phyloP scores from a whole-genome alignment of 1,284 basidiomycete genomes.

The Golubevia sp. region DNA sequence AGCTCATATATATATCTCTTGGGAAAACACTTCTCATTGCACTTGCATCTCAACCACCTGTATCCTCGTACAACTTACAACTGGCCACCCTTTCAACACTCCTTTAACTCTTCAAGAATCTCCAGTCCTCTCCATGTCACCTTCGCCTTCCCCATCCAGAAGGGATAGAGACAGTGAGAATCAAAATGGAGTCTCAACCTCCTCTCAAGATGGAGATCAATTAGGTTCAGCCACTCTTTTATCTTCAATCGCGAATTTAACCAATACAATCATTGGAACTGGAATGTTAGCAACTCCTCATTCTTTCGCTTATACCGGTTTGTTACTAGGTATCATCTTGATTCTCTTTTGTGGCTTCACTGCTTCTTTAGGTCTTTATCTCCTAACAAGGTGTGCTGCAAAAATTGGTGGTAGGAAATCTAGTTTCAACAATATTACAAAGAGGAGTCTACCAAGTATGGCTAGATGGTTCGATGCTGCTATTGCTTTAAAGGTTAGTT shows the following conservation, averaged over 20 bases:
- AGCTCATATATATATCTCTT: no score
- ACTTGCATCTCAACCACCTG: no score
- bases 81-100: no score
- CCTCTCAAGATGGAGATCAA: no score
- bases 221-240: no score
- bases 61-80: no score
- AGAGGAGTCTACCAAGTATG: constrained; percentile 67
- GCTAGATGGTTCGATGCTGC: constrained; percentile 87
- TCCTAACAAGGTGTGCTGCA: constrained; percentile 84
- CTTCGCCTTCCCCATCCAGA: no score
- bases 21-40: no score
- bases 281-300: constrained; percentile 61
- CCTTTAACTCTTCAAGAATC: no score
- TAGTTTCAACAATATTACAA: constrained; percentile 43
- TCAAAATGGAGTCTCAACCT: no score
- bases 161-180: no score
- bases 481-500: constrained; percentile 72
- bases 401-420: constrained; percentile 65
- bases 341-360: constrained; percentile 83
- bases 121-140: no score
- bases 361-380: constrained; percentile 84
- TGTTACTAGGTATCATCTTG: constrained; percentile 75
- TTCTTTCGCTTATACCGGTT: constrained; percentile 62
- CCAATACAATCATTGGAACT: constrained; percentile 59
- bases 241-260: constrained; percentile 44